Evolutionary conservation across 2,329 filamentous ascomycete species (phyloP).

Genomic region (Rutstroemia sydowiana): DNA sequence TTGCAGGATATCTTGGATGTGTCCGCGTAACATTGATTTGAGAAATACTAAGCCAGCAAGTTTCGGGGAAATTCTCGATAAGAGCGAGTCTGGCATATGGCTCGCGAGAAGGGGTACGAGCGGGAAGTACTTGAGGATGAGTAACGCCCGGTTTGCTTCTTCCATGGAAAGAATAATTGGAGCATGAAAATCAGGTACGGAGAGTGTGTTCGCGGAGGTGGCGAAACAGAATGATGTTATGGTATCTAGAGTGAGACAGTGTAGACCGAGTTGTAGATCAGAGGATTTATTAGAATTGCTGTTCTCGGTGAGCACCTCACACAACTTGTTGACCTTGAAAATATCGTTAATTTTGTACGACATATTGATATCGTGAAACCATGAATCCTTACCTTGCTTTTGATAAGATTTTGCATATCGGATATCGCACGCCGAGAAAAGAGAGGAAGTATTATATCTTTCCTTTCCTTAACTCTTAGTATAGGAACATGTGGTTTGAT

Average conservation of each 20-base stretch:
- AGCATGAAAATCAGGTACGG: conserved; percentile 33
- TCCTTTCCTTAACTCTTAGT: conserved; percentile 35
- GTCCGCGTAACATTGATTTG: conserved; percentile 15
- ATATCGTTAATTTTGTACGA: neutral
- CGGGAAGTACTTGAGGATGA: conserved; percentile 35
- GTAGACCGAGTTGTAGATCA: conserved; percentile 30
- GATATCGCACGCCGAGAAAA: conserved; percentile 36
- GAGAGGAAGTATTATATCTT: conserved; percentile 21
- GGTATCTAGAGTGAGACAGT: conserved; percentile 33
- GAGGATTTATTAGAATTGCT: conserved; percentile 20
- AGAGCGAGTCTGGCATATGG: conserved; percentile 22
- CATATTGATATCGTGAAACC: neutral
- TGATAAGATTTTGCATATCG: conserved; percentile 31
- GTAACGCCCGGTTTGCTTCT: conserved; percentile 29
- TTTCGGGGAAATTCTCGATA: conserved; percentile 18
- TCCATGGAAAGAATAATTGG: conserved; percentile 38
- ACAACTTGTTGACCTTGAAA: neutral
- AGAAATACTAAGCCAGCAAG: conserved; percentile 18
- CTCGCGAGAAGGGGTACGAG: conserved; percentile 19
- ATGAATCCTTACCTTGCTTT: conserved; percentile 27
- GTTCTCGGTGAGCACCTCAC: conserved; percentile 12
- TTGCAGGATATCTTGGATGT: conserved; percentile 12
- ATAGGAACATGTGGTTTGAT: too few relatives aligned
- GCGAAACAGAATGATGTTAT: conserved; percentile 37
- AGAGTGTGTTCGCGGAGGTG: conserved; percentile 33